Evolutionary conservation across 352 stramenopile species (phyloP).

Genomic region (Pythium biforme): DNA sequence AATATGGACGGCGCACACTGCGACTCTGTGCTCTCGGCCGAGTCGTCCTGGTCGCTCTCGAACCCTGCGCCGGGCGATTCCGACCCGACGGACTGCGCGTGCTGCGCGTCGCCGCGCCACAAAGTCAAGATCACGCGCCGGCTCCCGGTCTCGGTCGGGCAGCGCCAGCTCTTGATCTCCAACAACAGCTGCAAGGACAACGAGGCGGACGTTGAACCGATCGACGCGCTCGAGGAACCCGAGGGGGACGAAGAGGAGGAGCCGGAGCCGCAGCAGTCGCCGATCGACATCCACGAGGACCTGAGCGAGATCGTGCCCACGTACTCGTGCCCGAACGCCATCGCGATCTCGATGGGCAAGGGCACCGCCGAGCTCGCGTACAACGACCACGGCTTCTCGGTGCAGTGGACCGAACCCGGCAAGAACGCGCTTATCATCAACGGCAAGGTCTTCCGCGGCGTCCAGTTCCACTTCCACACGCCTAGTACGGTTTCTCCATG

Average conservation of each 20-base stretch:
- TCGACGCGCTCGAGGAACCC: background rate
- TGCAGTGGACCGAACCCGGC: background rate
- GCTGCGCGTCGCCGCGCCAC: conserved; percentile 1
- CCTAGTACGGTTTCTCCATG: conserved; percentile 43
- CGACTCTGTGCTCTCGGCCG: conserved; percentile 8
- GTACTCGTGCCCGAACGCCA: conserved; percentile 1
- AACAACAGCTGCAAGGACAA: background rate
- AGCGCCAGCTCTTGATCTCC: background rate
- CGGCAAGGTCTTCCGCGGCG: conserved; percentile 25
- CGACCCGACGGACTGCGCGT: background rate
- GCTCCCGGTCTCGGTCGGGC: background rate
- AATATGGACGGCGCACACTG: background rate
- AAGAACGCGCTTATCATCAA: conserved; percentile 27
- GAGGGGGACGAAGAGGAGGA: conserved; percentile 6
- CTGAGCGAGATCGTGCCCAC: background rate
- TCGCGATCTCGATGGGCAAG: conserved; percentile 2
- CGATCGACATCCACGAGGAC: conserved; percentile 18
- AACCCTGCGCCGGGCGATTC: background rate
- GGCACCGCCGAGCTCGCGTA: conserved; percentile 10
- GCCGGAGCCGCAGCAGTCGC: conserved; percentile 16
- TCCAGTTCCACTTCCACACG: conserved; percentile 50
- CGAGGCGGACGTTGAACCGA: background rate
- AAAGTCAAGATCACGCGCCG: background rate
- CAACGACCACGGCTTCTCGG: conserved; percentile 12
- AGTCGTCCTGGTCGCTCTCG: conserved; percentile 8